These are phyloP conservation scores for Ogataea henricii DNA, from an alignment of 805 yeast genomes.

Conservation along the genomic window DNA sequence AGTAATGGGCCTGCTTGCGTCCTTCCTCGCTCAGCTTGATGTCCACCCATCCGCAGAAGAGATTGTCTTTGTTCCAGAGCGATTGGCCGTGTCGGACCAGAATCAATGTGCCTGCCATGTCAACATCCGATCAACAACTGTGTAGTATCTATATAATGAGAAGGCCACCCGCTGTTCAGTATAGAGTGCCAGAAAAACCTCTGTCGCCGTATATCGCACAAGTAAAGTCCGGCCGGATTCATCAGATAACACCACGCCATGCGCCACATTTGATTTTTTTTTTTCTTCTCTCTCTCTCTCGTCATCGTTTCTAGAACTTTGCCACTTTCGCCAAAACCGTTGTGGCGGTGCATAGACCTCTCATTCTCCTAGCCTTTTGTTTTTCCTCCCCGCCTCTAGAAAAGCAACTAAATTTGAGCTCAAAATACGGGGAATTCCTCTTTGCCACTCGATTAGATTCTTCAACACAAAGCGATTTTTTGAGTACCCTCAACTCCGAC, in stretches of 20 bases:
- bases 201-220: background rate
- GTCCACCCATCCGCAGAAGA: conserved; percentile 88
- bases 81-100: conserved; percentile 83
- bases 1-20: conserved; percentile 62
- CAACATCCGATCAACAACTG: background rate
- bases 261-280: conserved; percentile 1
- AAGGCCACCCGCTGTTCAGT: too few species aligned
- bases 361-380: background rate
- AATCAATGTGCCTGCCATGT: conserved; percentile 40
- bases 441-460: conserved; percentile 21
- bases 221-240: background rate
- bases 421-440: conserved; percentile 9
- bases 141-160: too few species aligned
- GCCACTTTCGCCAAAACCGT: background rate
- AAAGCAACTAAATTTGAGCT: background rate
- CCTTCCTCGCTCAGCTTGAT: conserved; percentile 70
- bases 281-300: too few species aligned
- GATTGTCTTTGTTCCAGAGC: conserved; percentile 72
- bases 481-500: too few species aligned
- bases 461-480: conserved; percentile 16
- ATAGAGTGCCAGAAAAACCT: too few species aligned
- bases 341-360: conserved; percentile 4
- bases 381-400: conserved; percentile 1
- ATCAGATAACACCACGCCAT: background rate
- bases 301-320: too few species aligned